Evolutionary conservation across 2,329 filamentous ascomycete genomes (phyloP), one percentile per base, ranked within the genome.

Genomic region (Alternaria atra): DNA sequence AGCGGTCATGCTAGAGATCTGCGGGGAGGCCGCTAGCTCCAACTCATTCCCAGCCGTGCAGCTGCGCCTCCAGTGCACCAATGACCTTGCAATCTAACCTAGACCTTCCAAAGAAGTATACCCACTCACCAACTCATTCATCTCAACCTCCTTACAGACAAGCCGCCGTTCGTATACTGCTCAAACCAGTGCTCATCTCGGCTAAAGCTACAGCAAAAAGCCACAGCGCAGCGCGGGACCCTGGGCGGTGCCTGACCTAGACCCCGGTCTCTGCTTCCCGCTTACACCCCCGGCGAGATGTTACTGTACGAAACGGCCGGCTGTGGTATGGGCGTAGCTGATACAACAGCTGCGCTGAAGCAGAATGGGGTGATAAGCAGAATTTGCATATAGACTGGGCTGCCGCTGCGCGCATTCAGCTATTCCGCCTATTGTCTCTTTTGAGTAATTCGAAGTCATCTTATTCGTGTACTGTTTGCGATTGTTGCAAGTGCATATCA

Each of bases 311-410:
- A 58, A 58, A 58, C 55, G 55, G 50, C 40, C 32, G 40, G 12
- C 39, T 39, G 39, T 54, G 55, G 50, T 58, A 48, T 58, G 55
- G 55, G 32, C 55, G 55, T 53, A 54, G 55, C 55, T 58, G 55
- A 58, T 54, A 58, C 55, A 47, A 50, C 30, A 35, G 46, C 32
- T 37, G 32, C 46, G 32, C 46, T 50, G 46, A 50, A 37, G 34
- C 30, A 35, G 13, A 35, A 50, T 37, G 46, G 46, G 30, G 30
- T 15, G 4, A 25, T 10, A 32, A 15, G 20, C 13, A 12, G 30
- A 17, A 25, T 12, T 12, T 10, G 46, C 46, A 50, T 50, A 50
- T 50, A 50, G 46, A 35, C 32, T 37, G 46, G 30, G 46, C 46
- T 35, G 20, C 46, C 37, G 46, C 46, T 50, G 30, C 20, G 32